A percentile compares a stretch with the other conserved stretches of the same genome.
phyloP scores from a whole-genome alignment of 1,284 basidiomycete species.

The Acaromyces ingoldii region DNA sequence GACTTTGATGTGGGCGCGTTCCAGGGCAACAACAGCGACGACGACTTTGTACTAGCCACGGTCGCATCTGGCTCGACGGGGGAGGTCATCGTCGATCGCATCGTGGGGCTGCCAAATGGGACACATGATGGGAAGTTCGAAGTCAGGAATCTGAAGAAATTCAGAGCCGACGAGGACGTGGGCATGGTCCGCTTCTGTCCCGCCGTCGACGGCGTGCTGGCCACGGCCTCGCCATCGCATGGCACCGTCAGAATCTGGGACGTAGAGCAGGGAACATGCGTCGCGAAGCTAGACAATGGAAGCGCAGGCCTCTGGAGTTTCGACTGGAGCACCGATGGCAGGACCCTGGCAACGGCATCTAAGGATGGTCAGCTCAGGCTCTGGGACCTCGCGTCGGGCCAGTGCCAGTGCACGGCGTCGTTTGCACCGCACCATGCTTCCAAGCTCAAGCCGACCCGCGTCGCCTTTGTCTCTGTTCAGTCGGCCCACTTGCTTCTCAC shows the following conservation, averaged over 20 bases:
- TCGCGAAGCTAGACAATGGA: not conserved
- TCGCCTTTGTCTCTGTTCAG: not conserved
- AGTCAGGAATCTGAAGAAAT: not conserved
- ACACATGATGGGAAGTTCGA: not conserved
- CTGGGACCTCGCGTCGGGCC: conserved; percentile 1
- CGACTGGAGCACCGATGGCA: not conserved
- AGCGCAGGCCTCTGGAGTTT: not conserved
- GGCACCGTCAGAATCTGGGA: conserved; percentile 1
- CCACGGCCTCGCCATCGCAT: not conserved
- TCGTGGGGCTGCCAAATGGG: not conserved
- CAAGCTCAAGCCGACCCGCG: not conserved
- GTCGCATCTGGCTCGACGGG: not conserved
- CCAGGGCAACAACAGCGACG: not conserved
- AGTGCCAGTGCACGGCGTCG: not conserved
- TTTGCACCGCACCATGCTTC: not conserved
- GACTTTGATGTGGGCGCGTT: not conserved
- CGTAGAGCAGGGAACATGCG: not conserved
- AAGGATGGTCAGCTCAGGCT: not conserved
- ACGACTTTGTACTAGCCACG: too few relatives aligned
- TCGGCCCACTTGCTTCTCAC: not conserved
- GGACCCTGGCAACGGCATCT: not conserved
- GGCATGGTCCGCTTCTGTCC: not conserved
- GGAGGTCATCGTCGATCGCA: not conserved
- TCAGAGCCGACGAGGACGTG: not conserved
- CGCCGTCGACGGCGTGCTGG: not conserved